phyloP scores from a whole-genome alignment of 2,329 filamentous ascomycete genomes.

The Podosphaera fusca region DNA sequence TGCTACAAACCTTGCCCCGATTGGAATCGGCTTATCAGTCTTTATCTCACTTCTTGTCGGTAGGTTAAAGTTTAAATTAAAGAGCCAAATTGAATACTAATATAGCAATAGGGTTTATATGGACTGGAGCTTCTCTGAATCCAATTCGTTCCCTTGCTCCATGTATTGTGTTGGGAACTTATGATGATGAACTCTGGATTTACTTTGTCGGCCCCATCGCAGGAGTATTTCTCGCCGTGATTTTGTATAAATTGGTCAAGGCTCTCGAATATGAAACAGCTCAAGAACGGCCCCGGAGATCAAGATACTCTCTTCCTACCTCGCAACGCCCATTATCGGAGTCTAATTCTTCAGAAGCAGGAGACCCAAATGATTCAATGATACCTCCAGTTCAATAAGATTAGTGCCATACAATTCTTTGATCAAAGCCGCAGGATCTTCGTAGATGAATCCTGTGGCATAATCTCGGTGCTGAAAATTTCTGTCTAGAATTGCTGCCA shows the following conservation, averaged over 20 bases:
- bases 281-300: conserved; percentile 17
- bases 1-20: conserved; percentile 24
- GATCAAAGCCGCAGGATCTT: too few relatives aligned
- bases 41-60: conserved; percentile 23
- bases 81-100: too few relatives aligned
- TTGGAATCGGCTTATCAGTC: conserved; percentile 24
- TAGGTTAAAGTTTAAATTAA: conserved; percentile 4
- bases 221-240: conserved; percentile 25
- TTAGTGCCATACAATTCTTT: too few relatives aligned
- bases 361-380: too few relatives aligned
- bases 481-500: too few relatives aligned
- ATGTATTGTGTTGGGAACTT: conserved; percentile 20
- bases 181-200: conserved; percentile 24
- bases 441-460: too few relatives aligned
- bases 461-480: too few relatives aligned
- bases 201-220: conserved; percentile 28
- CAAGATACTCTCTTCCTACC: too few relatives aligned
- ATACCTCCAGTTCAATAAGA: too few relatives aligned
- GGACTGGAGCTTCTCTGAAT: conserved; percentile 25
- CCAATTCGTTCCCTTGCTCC: conserved; percentile 25
- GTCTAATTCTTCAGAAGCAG: too few relatives aligned
- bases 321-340: too few relatives aligned
- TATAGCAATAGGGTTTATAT: conserved; percentile 19
- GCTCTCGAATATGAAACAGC: conserved; percentile 26
- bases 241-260: conserved; percentile 27